Evolutionary conservation across 2,329 filamentous ascomycete species (phyloP).

Genomic region (Lasiodiplodia citricola): DNA sequence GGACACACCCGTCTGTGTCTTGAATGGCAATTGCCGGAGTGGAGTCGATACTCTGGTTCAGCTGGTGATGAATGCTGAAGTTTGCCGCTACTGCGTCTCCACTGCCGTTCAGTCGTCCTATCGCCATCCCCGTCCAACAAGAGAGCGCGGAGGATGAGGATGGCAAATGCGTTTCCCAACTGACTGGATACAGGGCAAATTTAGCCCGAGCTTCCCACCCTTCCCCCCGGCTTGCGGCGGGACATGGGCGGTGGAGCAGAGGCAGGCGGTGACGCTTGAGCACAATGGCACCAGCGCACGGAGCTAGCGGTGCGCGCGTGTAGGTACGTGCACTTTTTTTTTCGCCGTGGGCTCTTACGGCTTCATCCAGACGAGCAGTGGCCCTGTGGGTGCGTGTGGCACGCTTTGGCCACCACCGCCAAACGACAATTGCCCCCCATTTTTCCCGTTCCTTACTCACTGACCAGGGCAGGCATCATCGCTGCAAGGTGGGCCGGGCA

Average conservation of each 20-base stretch:
- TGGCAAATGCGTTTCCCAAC: background rate
- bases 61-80: background rate
- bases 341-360: background rate
- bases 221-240: background rate
- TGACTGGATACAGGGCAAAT: background rate
- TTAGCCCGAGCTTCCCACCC: background rate
- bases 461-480: background rate
- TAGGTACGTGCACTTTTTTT: background rate
- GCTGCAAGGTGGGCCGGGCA: background rate
- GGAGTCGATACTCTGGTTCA: background rate
- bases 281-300: background rate
- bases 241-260: background rate
- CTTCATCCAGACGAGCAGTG: slow-evolving; percentile 19
- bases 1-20: background rate
- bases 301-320: background rate
- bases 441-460: background rate
- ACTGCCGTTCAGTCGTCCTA: background rate
- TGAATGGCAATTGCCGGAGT: background rate
- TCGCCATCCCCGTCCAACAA: background rate
- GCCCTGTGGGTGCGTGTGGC: background rate
- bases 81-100: background rate
- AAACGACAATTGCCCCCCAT: background rate
- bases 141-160: background rate
- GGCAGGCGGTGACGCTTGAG: slow-evolving; percentile 13
- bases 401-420: slow-evolving; percentile 7